A percentile compares a stretch with the other conserved stretches of the same genome.
Conservation (phyloP, 345 rosid genomes). For the Reutealis trisperma region DNA sequence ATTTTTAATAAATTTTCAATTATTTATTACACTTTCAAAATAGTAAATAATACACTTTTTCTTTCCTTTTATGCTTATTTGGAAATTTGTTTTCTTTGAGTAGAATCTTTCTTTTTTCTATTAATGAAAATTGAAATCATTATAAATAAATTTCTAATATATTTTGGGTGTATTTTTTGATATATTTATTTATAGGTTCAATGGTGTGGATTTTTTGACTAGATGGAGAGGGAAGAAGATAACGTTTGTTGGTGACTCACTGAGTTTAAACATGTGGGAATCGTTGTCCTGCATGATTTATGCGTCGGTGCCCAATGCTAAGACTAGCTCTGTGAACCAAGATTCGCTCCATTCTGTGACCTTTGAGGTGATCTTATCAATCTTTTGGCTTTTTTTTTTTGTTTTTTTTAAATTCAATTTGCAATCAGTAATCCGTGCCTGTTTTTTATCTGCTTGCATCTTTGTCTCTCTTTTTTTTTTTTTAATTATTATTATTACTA, state of each 20-base stretch:
- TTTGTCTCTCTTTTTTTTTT: constrained; percentile 5
- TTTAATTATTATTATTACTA: neutral
- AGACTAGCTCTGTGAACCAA: constrained; percentile 30
- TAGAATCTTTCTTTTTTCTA: no score
- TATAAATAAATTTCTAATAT: neutral
- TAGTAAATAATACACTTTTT: no score
- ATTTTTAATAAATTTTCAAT: no score
- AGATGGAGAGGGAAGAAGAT: constrained; percentile 92
- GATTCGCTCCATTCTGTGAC: constrained; percentile 52
- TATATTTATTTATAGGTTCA: constrained; percentile 54
- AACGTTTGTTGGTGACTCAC: constrained; percentile 97
- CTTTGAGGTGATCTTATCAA: constrained; percentile 47
- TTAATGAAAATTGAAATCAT: neutral
- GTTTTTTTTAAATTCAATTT: neutral
- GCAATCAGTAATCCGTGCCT: neutral
- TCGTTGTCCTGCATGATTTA: constrained; percentile 75
- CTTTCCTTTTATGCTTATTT: no score
- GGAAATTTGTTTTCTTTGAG: no score
- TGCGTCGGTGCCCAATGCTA: constrained; percentile 68
- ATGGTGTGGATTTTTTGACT: constrained; percentile 67
- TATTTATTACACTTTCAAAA: no score
- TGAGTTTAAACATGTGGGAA: constrained; percentile 79
- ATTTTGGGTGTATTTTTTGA: no score
- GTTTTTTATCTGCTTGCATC: constrained; percentile 16
- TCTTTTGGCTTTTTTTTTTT: neutral